Evolutionary conservation across 768 basidiomycete genomes (phyloP).

Genomic region (Mycena pura): DNA sequence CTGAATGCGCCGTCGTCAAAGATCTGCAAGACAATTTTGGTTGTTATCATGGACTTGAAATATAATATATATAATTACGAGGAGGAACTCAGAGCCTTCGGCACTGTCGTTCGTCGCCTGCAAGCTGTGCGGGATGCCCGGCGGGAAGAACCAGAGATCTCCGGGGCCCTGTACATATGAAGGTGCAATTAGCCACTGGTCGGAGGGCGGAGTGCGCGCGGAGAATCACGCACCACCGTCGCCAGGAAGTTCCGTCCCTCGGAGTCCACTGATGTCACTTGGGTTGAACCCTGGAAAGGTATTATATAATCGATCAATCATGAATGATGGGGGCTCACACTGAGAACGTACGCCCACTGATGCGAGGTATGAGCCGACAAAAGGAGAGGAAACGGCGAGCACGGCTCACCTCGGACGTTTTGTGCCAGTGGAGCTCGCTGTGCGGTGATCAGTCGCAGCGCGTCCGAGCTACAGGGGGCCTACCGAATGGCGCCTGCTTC

Average conservation of each 20-base stretch:
- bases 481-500: constrained; percentile 57
- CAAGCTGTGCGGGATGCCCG: constrained; percentile 61
- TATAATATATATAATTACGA: constrained; percentile 46
- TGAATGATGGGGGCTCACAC: constrained; percentile 4
- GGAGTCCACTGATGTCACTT: constrained; percentile 55
- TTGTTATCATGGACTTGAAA: too few relatives aligned
- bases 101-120: constrained; percentile 55
- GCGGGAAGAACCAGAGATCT: constrained; percentile 66
- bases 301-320: background rate
- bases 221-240: constrained; percentile 47
- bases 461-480: too few relatives aligned
- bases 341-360: constrained; percentile 58
- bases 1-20: constrained; percentile 59
- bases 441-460: background rate
- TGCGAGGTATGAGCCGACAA: constrained; percentile 14
- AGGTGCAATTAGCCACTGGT: background rate
- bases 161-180: constrained; percentile 48
- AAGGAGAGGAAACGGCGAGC: background rate
- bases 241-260: constrained; percentile 57
- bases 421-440: constrained; percentile 64
- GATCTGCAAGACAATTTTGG: constrained; percentile 38
- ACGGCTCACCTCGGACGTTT: constrained; percentile 48
- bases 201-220: too few relatives aligned
- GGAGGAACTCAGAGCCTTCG: constrained; percentile 58
- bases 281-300: constrained; percentile 53